These are phyloP conservation scores for Starmerella khaoyaiensis DNA, from an alignment of 805 yeast species.

Conservation along the genomic window DNA sequence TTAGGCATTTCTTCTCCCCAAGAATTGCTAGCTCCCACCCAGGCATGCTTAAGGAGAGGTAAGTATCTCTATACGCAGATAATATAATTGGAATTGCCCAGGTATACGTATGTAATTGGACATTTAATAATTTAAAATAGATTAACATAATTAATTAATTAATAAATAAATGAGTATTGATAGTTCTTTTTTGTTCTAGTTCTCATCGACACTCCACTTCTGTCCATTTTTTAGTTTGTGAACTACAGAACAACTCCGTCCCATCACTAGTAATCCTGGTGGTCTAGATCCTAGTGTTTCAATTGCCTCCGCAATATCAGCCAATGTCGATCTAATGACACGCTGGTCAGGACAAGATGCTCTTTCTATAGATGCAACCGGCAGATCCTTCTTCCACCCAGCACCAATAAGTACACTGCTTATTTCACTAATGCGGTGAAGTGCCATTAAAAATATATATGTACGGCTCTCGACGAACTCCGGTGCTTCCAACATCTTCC, in stretches of 20 bases:
- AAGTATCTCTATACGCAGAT: no score
- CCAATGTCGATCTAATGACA: slow-evolving; percentile 58
- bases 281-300: slow-evolving; percentile 76
- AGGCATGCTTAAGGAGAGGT: no score
- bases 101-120: no score
- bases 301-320: slow-evolving; percentile 56
- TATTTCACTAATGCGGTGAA: slow-evolving; percentile 48
- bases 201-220: slow-evolving; percentile 40
- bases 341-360: slow-evolving; percentile 92
- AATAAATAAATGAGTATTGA: not conserved
- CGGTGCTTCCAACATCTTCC: slow-evolving; percentile 67
- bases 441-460: slow-evolving; percentile 77
- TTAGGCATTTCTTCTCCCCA: no score
- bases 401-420: slow-evolving; percentile 35
- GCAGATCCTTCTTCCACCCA: slow-evolving; percentile 57
- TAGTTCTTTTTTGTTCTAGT: not conserved
- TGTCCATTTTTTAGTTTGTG: slow-evolving; percentile 18
- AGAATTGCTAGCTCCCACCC: no score
- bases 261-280: slow-evolving; percentile 79
- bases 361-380: slow-evolving; percentile 78
- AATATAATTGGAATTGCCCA: not conserved
- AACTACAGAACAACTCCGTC: slow-evolving; percentile 57
- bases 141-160: not conserved
- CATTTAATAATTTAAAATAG: no score
- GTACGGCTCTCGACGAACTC: slow-evolving; percentile 61